Evolutionary conservation across 441 rosid species (phyloP).

Genomic region (Theobroma grandiflorum): DNA sequence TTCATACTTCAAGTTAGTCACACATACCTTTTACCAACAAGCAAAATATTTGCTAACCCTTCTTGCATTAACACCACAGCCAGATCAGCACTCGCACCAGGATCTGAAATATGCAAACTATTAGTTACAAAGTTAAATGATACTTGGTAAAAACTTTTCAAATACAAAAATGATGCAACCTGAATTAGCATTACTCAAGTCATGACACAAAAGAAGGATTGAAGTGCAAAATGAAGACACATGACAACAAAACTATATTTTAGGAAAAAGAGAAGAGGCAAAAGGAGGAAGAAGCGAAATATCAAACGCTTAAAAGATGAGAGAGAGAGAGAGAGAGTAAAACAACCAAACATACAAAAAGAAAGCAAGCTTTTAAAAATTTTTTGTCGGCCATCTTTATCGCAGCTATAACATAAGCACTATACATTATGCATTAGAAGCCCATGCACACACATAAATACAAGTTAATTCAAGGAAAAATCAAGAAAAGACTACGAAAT

Average conservation of each 20-base stretch:
- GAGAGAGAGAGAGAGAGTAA: not conserved
- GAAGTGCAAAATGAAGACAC: not conserved
- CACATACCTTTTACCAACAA: constrained; percentile 85
- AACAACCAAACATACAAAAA: not conserved
- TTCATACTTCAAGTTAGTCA: not conserved
- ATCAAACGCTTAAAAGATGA: constrained; percentile 5
- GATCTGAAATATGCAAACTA: constrained; percentile 58
- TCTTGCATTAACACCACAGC: constrained; percentile 97
- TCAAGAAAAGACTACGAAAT: not conserved
- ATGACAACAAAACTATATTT: not conserved
- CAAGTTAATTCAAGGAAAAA: too few relatives aligned
- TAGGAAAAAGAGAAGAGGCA: not conserved
- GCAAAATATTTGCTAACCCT: constrained; percentile 84
- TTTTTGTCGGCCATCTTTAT: too few relatives aligned
- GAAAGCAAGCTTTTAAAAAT: not conserved
- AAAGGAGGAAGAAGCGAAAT: not conserved
- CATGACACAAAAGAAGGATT: not conserved
- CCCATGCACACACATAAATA: not conserved
- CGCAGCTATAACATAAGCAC: not conserved
- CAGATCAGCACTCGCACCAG: constrained; percentile 94
- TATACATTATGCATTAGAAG: not conserved
- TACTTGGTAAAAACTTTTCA: not conserved
- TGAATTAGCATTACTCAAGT: not conserved
- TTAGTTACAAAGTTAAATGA: constrained; percentile 9
- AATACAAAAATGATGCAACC: not conserved